Base-by-base conservation (phyloP, 2,329 filamentous ascomycete species). In the Thielaviopsis populi region DNA sequence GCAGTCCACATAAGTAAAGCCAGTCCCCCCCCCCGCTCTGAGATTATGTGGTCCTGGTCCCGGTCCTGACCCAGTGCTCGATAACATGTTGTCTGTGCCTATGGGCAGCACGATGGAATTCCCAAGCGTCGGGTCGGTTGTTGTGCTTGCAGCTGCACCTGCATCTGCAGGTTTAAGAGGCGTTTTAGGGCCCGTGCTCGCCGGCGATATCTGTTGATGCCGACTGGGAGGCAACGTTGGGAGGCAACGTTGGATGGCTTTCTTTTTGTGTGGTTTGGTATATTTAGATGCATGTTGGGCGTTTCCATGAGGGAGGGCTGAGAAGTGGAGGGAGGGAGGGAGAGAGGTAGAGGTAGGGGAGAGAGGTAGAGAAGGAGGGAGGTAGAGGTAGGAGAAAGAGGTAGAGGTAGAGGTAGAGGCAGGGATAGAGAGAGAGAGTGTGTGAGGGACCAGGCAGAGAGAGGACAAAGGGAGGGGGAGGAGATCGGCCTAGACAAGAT, bases 121-220 rank as follows among this genome's bases (percentile, higher is more conserved):
- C 42, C 53, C 53, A 56, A 56, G 53, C 53, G 53, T 56, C 53
- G 53, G 53, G 53, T 56, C 53, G 53, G 53, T 17, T 56, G 53
- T 37, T 56, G 27, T 37, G 33, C 53, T 56, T 56, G 53, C 53
- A 56, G 53, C 24, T 56, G 30, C 53, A 56, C 10, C 15, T 56
- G 53, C 53, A 56, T 33, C 27, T 56, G 53, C 53, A 37, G 53
- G 53, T 37, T 56, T 56, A 56, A 56, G 53, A 56, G 53, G 53
- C 30, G 19, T 19, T 56, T 56, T 56, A 17, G 53, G 53, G 53
- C 13, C 27, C 53, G 53, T 56, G 53, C 53, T 56, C 10, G n/a
- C 53, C 53, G 4, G 42, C 15, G n/a, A 46, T 46, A 15, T 3
- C 1, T 33, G 30, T 33, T 33, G 33, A 3, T 46, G 53, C 37